Conservation (phyloP, 208 protist genomes). For the Phytomonas sp. region DNA sequence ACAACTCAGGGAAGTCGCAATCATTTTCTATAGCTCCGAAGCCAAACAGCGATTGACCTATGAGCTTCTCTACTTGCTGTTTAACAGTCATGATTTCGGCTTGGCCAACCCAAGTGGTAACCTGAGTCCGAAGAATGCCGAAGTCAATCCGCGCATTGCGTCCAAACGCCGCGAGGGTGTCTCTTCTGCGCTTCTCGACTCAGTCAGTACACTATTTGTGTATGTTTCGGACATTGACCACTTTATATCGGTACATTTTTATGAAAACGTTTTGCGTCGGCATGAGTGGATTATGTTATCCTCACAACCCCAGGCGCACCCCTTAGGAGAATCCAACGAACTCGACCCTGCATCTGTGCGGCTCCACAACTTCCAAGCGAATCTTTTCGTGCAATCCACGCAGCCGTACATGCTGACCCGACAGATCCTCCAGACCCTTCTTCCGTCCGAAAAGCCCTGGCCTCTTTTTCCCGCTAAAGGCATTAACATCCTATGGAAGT, state of each 20-base stretch:
- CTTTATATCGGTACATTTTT: conserved; percentile 27
- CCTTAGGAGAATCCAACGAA: not conserved
- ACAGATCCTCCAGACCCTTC: conserved; percentile 16
- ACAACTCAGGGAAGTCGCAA: conserved; percentile 21
- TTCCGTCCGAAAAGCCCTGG: conserved; percentile 19
- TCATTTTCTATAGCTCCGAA: conserved; percentile 26
- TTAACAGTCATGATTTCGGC: conserved; percentile 5
- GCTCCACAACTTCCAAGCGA: not conserved
- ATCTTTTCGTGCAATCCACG: conserved; percentile 9
- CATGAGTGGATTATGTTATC: conserved; percentile 4
- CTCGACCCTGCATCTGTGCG: not conserved
- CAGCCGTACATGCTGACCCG: conserved; percentile 23
- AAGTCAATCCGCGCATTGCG: not conserved
- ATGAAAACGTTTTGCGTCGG: not conserved
- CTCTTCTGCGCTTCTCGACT: not conserved
- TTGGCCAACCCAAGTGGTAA: not conserved
- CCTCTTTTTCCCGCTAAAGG: conserved; percentile 11
- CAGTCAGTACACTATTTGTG: conserved; percentile 14
- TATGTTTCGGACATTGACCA: conserved; percentile 29
- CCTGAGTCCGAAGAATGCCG: not conserved
- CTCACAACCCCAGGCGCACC: too few species aligned
- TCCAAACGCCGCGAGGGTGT: not conserved
- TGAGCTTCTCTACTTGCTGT: conserved; percentile 32
- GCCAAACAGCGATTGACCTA: conserved; percentile 35
- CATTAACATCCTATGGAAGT: conserved; percentile 20